A percentile compares a stretch with the other conserved stretches of the same genome.
Conservation (phyloP, 306 rosid species). For the Citrullus mucosospermus region DNA sequence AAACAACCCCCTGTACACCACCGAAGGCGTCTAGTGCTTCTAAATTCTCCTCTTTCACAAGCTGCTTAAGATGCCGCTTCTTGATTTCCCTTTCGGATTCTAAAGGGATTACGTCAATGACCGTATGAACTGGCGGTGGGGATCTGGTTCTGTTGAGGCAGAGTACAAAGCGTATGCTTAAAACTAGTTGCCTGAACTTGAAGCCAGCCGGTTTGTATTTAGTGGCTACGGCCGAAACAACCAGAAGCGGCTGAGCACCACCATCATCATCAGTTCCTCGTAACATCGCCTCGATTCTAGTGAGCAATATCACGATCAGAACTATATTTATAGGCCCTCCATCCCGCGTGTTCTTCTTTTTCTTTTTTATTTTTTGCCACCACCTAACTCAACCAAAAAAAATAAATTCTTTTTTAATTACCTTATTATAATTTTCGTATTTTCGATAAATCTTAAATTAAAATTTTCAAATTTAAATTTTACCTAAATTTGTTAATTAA, state of each 20-base stretch:
- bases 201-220: not conserved
- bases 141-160: not conserved
- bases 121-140: not conserved
- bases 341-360: too few relatives aligned
- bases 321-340: too few relatives aligned
- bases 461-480: too few relatives aligned
- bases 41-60: slow-evolving; percentile 26
- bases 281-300: not conserved
- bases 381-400: too few relatives aligned
- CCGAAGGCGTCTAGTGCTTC: slow-evolving; percentile 10
- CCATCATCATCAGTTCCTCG: not conserved
- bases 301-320: too few relatives aligned
- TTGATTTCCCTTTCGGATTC: not conserved
- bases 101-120: too few relatives aligned
- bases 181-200: not conserved
- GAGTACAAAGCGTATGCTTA: not conserved
- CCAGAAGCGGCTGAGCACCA: not conserved
- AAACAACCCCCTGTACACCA: slow-evolving; percentile 17
- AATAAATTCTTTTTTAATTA: too few relatives aligned
- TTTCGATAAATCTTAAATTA: too few relatives aligned
- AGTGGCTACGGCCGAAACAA: not conserved
- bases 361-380: too few relatives aligned
- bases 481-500: too few relatives aligned
- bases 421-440: too few relatives aligned
- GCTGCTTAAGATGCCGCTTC: slow-evolving; percentile 2